These are phyloP conservation scores for Aquilaria yunnanensis DNA, from an alignment of 345 rosid genomes.

Conservation along the genomic window DNA sequence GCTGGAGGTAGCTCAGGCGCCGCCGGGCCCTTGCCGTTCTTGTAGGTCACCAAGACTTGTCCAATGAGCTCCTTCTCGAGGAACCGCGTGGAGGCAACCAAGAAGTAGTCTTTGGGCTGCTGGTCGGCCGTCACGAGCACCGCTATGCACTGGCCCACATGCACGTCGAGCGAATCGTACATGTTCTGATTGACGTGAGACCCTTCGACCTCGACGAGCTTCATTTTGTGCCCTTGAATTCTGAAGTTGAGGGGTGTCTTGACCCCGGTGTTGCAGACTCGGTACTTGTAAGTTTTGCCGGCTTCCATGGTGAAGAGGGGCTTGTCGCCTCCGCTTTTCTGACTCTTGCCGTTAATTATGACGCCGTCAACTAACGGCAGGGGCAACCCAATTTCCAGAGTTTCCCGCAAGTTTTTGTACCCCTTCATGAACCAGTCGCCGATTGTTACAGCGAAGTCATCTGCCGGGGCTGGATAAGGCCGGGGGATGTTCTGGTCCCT, in stretches of 20 bases:
- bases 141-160: conserved; percentile 53
- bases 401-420: conserved; percentile 31
- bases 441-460: conserved; percentile 57
- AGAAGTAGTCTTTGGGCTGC: conserved; percentile 46
- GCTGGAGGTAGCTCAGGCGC: conserved; percentile 37
- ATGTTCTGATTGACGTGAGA: conserved; percentile 55
- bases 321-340: conserved; percentile 29
- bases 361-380: conserved; percentile 54
- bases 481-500: conserved; percentile 49
- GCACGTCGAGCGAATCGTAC: conserved; percentile 65
- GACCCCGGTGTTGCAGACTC: conserved; percentile 65
- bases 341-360: conserved; percentile 53
- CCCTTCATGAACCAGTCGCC: conserved; percentile 61
- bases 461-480: conserved; percentile 57
- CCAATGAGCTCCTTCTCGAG: conserved; percentile 23
- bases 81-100: conserved; percentile 64
- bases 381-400: conserved; percentile 47
- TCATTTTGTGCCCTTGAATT: conserved; percentile 57
- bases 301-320: conserved; percentile 59
- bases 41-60: conserved; percentile 42
- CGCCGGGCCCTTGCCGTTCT: conserved; percentile 36
- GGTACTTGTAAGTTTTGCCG: conserved; percentile 51
- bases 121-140: conserved; percentile 55
- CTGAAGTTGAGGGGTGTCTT: conserved; percentile 59
- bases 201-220: conserved; percentile 72